phyloP scores from a whole-genome alignment of 2,329 filamentous ascomycete genomes.

The Trichoderma sp. region DNA sequence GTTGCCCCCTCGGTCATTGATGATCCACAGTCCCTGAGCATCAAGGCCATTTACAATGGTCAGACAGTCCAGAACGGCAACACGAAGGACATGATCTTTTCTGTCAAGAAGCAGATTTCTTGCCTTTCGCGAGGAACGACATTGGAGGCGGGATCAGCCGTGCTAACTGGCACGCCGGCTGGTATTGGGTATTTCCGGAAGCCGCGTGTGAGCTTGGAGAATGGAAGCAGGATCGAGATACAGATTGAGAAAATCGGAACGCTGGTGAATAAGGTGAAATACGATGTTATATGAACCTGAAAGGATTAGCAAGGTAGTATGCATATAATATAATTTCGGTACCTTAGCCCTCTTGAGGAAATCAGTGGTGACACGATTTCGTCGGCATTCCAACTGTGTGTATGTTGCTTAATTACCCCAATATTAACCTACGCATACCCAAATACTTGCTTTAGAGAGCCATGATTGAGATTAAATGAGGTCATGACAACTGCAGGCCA shows the following conservation, averaged over 20 bases:
- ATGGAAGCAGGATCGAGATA: conserved; percentile 36
- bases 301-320: no score
- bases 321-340: no score
- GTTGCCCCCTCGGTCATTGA: conserved; percentile 25
- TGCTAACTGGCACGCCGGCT: conserved; percentile 42
- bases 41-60: conserved; percentile 34
- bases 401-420: background rate
- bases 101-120: conserved; percentile 37
- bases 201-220: conserved; percentile 29
- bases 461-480: background rate
- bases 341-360: background rate
- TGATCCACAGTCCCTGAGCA: conserved; percentile 41
- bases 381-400: background rate
- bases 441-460: background rate
- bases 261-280: background rate
- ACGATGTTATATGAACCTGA: background rate
- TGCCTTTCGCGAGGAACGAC: conserved; percentile 42
- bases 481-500: background rate
- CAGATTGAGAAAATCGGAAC: conserved; percentile 31
- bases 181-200: conserved; percentile 40
- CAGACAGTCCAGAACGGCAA: conserved; percentile 43
- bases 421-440: no score
- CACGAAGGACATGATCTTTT: conserved; percentile 44
- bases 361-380: background rate
- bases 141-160: conserved; percentile 42